Base-by-base conservation (phyloP, 164 flowering plant genomes). In the Sedum album region DNA sequence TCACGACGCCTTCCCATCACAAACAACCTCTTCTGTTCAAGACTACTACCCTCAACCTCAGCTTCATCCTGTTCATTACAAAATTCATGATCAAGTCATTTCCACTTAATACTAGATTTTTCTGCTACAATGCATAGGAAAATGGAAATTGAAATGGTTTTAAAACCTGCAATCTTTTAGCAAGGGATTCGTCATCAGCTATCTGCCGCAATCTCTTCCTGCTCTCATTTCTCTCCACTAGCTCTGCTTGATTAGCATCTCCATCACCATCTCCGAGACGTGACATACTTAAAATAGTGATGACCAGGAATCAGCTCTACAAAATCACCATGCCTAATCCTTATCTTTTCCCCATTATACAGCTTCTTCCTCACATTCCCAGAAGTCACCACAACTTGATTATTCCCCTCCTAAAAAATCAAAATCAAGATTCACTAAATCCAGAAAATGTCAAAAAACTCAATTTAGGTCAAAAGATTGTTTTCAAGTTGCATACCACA, bases 291-390 rank as follows among this genome's bases (percentile, higher is more conserved):
- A 71, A 82, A 95, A 67, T 77, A 72, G 73, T 90, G 78, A 72
- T 80, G 79, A 7, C 99, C 96, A 20, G 99, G 99, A 65, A 95
- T 90, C 74, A 95, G 75, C 87, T 95, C 96, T 60, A 95, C 74
- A 42, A 87, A 55, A 78, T 86, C 96, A 65, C 89, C 96, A 76
- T 77, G 20, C 57, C 39, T 48, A 68, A 95, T 68, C 3, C 42
- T 39, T 23, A 38, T 78, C 49, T 72, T 80, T 46, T 87, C 89
- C n/a, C 76, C 68, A 31, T 81, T 76, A 57, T 51, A 60, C 26
- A 95, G 68, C 76, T 84, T 95, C 78, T 64, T 86, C 69, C 96
- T 86, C 30, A 71, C 71, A 36, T 65, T 73, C 21, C 86, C 79
- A 44, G 85, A 80, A 48, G 71, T 78, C 67, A 91, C 74, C 36